Percentiles rank a stretch among this genome's conserved stretches.
Conservation (phyloP, 257 asterid genomes). For the Solanum virginianum region DNA sequence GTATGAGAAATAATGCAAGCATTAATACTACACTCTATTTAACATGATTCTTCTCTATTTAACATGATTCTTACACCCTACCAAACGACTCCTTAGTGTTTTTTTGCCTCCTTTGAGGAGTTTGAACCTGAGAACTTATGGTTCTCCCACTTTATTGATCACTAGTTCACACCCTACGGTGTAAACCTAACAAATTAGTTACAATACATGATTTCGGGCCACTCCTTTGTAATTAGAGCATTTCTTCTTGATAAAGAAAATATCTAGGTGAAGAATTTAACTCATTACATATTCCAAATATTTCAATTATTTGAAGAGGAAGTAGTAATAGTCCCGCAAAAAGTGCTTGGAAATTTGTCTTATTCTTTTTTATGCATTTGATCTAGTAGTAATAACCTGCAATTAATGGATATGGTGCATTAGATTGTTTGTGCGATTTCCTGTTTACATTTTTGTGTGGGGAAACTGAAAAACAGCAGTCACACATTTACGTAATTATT, state of each 20-base stretch:
- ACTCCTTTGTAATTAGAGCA: background rate
- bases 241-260: background rate
- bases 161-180: background rate
- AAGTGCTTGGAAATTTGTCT: background rate
- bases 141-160: background rate
- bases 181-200: background rate
- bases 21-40: no score
- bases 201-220: background rate
- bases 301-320: background rate
- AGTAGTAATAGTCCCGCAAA: background rate
- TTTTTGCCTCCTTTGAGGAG: background rate
- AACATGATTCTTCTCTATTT: no score
- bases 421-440: background rate
- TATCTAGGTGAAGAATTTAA: background rate
- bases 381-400: background rate
- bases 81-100: no score
- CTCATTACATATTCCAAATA: background rate
- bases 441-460: background rate
- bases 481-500: background rate
- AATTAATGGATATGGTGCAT: background rate
- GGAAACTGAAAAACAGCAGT: background rate
- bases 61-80: no score
- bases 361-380: background rate
- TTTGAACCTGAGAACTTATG: background rate
- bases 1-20: no score